These are phyloP conservation scores for Capsicum pubescens DNA, from an alignment of 257 asterid genomes.

Conservation along the genomic window DNA sequence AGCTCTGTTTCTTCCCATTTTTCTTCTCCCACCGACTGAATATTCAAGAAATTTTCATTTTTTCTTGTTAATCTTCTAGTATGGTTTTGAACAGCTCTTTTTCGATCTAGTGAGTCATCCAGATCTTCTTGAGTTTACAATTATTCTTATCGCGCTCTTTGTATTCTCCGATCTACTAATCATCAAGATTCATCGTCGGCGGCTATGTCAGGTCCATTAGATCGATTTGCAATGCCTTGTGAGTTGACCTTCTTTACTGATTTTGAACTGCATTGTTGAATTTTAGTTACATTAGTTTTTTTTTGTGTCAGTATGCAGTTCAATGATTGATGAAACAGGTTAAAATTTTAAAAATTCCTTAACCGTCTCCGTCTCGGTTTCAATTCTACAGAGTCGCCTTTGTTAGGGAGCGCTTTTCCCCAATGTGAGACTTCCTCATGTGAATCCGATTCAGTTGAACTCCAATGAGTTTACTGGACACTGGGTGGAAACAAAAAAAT, in stretches of 20 bases:
- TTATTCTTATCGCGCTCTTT: neutral
- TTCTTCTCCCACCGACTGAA: conserved; percentile 16
- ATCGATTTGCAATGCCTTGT: conserved; percentile 52
- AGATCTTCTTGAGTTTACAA: neutral
- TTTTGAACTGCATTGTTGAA: neutral
- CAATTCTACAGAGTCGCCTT: no score
- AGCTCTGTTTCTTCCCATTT: neutral
- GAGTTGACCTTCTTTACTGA: conserved; percentile 29
- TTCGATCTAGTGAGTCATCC: neutral
- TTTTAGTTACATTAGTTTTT: neutral
- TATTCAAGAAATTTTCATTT: neutral
- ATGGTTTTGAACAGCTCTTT: neutral
- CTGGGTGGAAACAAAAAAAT: no score
- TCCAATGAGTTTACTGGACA: no score
- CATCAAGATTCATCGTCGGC: neutral
- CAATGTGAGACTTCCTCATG: no score
- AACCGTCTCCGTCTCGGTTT: no score
- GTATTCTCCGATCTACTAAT: neutral
- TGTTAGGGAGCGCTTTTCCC: no score
- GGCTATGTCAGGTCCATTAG: conserved; percentile 49
- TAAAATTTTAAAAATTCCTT: neutral
- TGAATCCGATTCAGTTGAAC: no score
- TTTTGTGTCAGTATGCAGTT: neutral
- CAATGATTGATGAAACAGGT: neutral
- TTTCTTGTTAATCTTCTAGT: neutral